These are phyloP conservation scores for Serendipita sp. DNA, from an alignment of 768 basidiomycete species.

Conservation along the genomic window DNA sequence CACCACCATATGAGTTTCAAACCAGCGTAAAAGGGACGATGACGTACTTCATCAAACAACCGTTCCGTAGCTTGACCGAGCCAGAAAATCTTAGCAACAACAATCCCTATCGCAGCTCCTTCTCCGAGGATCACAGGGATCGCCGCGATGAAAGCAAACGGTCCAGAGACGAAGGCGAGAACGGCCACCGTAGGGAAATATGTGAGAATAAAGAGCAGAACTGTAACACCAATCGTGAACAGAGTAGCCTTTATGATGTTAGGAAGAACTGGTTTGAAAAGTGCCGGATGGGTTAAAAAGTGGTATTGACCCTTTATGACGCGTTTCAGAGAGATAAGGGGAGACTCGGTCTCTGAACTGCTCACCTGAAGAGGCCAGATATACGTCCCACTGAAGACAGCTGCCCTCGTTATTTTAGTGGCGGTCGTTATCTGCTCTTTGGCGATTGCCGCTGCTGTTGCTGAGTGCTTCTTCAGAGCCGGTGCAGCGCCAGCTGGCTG, in stretches of 20 bases:
- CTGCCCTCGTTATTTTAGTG: not conserved
- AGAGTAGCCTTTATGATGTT: not conserved
- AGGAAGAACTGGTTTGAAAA: not conserved
- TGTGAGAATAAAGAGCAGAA: constrained; percentile 33
- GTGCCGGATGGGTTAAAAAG: not conserved
- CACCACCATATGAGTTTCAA: not conserved
- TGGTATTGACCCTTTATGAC: not conserved
- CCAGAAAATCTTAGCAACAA: constrained; percentile 31
- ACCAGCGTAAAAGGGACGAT: not conserved
- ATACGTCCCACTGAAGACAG: not conserved
- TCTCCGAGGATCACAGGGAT: constrained; percentile 29
- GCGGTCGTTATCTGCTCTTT: not conserved
- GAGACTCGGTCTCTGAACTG: not conserved
- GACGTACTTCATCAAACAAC: constrained; percentile 31
- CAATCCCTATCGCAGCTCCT: constrained; percentile 25
- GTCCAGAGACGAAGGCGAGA: constrained; percentile 45
- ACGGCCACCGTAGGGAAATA: constrained; percentile 54
- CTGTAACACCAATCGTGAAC: constrained; percentile 15
- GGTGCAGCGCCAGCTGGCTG: not conserved
- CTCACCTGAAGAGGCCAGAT: constrained; percentile 3
- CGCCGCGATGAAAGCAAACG: constrained; percentile 42
- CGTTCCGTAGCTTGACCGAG: constrained; percentile 27
- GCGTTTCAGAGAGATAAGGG: not conserved
- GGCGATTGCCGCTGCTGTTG: not conserved
- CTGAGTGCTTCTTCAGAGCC: not conserved